phyloP scores from a whole-genome alignment of 306 rosid species.

The Pyrus pyrifolia region DNA sequence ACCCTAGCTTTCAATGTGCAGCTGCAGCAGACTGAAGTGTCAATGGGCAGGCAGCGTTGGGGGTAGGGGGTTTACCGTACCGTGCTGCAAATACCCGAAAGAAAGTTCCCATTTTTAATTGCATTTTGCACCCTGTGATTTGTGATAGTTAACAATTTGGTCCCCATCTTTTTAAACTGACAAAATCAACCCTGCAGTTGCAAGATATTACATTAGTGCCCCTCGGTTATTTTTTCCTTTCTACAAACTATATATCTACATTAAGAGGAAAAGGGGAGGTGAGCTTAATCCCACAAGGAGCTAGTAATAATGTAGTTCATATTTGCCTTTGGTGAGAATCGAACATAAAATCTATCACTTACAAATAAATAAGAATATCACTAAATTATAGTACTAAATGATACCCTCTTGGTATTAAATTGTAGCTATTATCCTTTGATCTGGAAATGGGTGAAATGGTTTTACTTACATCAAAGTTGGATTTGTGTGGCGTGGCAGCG shows the following conservation, averaged over 20 bases:
- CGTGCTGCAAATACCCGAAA: neutral
- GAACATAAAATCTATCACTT: fast-evolving
- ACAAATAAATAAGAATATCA: fast-evolving
- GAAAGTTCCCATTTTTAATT: neutral
- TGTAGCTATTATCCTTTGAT: neutral
- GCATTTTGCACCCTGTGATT: neutral
- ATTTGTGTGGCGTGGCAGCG: neutral
- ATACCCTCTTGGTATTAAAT: too few species aligned
- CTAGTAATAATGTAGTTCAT: too few species aligned
- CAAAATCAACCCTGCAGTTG: too few species aligned
- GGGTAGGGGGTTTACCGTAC: neutral
- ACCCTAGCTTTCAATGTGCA: neutral
- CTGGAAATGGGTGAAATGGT: neutral
- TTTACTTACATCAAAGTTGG: neutral
- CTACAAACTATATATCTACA: too few species aligned
- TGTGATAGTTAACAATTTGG: neutral
- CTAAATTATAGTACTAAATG: fast-evolving
- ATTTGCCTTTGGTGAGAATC: too few species aligned
- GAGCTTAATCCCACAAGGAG: too few species aligned
- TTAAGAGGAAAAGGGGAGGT: too few species aligned
- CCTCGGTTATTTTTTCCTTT: too few species aligned
- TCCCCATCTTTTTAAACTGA: neutral
- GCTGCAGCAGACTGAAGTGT: neutral
- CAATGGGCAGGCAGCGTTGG: neutral
- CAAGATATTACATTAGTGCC: too few species aligned